phyloP scores from a whole-genome alignment of 1,284 basidiomycete genomes.

The Xerocomus cyaneibrunnescens region DNA sequence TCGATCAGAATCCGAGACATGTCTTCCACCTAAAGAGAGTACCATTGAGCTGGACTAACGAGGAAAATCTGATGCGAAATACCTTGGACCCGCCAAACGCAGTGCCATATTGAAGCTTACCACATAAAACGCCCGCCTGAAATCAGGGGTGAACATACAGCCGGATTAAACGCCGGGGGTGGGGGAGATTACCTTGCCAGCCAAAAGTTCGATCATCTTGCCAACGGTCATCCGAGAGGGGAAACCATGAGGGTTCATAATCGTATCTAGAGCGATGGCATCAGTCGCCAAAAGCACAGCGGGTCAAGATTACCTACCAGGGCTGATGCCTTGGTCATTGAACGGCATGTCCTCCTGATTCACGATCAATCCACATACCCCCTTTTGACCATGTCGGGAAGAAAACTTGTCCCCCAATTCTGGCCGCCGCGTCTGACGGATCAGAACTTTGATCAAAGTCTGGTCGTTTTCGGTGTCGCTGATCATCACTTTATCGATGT shows the following conservation, averaged over 20 bases:
- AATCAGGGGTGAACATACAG: constrained; percentile 15
- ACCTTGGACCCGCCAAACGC: constrained; percentile 98
- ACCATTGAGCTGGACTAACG: constrained; percentile 15
- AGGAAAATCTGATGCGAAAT: constrained; percentile 3
- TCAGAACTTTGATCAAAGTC: constrained; percentile 98
- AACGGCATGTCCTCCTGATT: constrained; percentile 99
- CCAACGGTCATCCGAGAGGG: constrained; percentile 99
- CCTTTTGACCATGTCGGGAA: constrained; percentile 97
- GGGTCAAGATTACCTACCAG: constrained; percentile 50
- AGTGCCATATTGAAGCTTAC: constrained; percentile 90
- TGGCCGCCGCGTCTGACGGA: constrained; percentile 94
- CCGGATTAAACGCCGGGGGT: background rate
- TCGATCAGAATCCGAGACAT: constrained; percentile 97
- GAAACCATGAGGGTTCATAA: constrained; percentile 99
- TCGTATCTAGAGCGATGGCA: constrained; percentile 66
- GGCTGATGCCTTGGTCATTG: constrained; percentile 95
- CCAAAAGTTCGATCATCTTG: constrained; percentile 98
- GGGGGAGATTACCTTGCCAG: constrained; percentile 75
- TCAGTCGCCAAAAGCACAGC: constrained; percentile 11
- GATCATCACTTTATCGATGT: constrained; percentile 98
- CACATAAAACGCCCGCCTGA: constrained; percentile 84
- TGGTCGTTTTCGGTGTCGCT: constrained; percentile 96
- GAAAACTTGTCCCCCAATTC: constrained; percentile 99
- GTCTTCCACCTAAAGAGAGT: constrained; percentile 77
- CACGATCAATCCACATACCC: constrained; percentile 97